phyloP scores from a whole-genome alignment of 805 yeast genomes.

The Metschnikowia reukaufii region DNA sequence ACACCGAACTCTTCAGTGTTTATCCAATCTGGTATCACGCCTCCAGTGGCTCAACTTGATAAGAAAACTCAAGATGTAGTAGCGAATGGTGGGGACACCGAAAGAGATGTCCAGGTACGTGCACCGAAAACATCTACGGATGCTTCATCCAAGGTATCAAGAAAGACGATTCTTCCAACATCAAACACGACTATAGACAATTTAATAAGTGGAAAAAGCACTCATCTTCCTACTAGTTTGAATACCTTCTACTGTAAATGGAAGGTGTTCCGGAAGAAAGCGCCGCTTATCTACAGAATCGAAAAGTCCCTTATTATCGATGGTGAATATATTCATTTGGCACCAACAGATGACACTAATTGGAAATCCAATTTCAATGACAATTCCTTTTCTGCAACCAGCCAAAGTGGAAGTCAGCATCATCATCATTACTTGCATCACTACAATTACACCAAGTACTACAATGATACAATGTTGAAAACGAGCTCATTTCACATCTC shows the following conservation, averaged over 20 bases:
- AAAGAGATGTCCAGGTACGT: not conserved
- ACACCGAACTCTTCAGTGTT: constrained; percentile 31
- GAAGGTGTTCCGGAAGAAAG: constrained; percentile 86
- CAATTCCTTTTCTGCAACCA: constrained; percentile 28
- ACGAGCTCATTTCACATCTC: constrained; percentile 85
- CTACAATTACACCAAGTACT: constrained; percentile 40
- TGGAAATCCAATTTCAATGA: constrained; percentile 33
- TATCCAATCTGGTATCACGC: constrained; percentile 24
- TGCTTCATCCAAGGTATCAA: not conserved
- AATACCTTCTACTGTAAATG: constrained; percentile 74
- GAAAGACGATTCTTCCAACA: not conserved
- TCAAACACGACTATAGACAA: constrained; percentile 21
- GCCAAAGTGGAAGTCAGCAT: constrained; percentile 19
- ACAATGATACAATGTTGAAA: constrained; percentile 71
- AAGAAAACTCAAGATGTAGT: constrained; percentile 17
- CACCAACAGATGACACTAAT: constrained; percentile 78
- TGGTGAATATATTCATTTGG: constrained; percentile 88
- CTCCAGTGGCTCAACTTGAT: constrained; percentile 23
- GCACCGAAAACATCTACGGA: not conserved
- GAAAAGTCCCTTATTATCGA: constrained; percentile 85
- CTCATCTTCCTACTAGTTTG: constrained; percentile 32
- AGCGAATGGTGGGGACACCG: not conserved
- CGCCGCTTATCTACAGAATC: constrained; percentile 74
- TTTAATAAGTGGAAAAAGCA: constrained; percentile 12
- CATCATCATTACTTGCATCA: constrained; percentile 41